Evolutionary conservation across 176 grass and related monocot genomes (phyloP), one percentile per base, ranked within the genome.

Genomic region (Metroxylon sagu): DNA sequence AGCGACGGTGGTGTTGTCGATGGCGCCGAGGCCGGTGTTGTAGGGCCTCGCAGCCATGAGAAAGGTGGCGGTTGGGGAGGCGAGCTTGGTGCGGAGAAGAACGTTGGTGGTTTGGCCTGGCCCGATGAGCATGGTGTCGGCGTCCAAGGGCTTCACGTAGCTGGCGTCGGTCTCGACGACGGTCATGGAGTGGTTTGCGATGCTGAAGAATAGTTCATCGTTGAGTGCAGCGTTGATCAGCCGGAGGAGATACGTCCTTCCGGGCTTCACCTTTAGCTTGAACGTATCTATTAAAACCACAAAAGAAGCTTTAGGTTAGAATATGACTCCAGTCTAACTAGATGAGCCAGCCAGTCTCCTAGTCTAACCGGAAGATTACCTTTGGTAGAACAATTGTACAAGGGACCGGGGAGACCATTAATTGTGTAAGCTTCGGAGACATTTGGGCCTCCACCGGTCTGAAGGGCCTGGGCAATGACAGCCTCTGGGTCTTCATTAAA

Each of bases 151-250:
- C 69, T 94, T 94, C 29, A 88, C 74, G 54, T 94, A 94, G 73
- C 71, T 26, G 58, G 89, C 89, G 64, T 94, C 89, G 3, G 81
- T 84, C 18, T 94, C 89, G 21, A 88, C 84, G 25, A 88, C 69
- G 55, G 89, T 88, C 52, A 94, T 74, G 49, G 84, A 70, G 73
- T 88, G 89, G 71, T 88, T 85, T 29, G 89, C 84, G 12, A 94
- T 31, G 25, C 79, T 67, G 77, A 94, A 94, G 80, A 94, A 94
- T 62, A 94, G 89, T 71, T 88, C 89, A 54, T 94, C 77, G 73
- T 94, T 94, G 71, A 94, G 89, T 15, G 89, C 89, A 0, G 84
- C 80, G 67, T 94, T 94, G 84, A 94, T 88, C 18, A 94, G 52
- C 23, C 89, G 77, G 16, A 94, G 80, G 66, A 88, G 76, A 63